These are phyloP conservation scores for Leptographium procerum DNA, from an alignment of 2,329 filamentous ascomycete species.

Conservation along the genomic window DNA sequence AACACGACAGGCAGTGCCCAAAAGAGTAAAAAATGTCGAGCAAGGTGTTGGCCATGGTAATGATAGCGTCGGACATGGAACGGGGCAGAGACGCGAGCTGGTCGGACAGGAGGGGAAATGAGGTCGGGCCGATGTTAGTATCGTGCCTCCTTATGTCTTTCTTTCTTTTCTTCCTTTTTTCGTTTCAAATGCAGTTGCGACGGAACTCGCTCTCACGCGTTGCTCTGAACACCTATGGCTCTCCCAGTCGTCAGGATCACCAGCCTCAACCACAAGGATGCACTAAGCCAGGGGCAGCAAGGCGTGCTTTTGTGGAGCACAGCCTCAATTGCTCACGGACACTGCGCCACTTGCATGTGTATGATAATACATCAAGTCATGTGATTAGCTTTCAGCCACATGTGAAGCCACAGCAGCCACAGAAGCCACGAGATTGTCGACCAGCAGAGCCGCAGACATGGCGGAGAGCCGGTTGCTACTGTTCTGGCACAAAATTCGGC, in stretches of 20 bases:
- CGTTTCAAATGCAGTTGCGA: too few relatives aligned
- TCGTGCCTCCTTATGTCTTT: too few relatives aligned
- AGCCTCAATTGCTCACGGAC: neutral
- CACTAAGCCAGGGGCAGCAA: neutral
- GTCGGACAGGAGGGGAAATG: neutral
- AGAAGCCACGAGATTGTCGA: too few relatives aligned
- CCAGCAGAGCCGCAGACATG: too few relatives aligned
- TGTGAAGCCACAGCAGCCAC: too few relatives aligned
- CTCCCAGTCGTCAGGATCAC: neutral
- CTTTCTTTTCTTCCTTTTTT: too few relatives aligned
- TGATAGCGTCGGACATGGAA: slow-evolving; percentile 7
- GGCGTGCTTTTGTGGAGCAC: neutral
- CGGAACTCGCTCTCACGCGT: neutral
- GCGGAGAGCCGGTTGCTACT: too few relatives aligned
- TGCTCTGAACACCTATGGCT: neutral
- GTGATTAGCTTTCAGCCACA: too few relatives aligned
- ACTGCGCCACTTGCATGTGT: too few relatives aligned
- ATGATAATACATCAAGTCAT: too few relatives aligned
- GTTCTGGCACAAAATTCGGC: too few relatives aligned
- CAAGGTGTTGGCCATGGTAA: slow-evolving; percentile 66
- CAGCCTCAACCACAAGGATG: neutral
- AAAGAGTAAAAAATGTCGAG: slow-evolving; percentile 85
- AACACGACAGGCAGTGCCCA: slow-evolving; percentile 92
- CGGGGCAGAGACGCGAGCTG: neutral
- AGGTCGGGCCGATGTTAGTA: too few relatives aligned